Percentiles rank a stretch among this genome's conserved stretches.
Conservation (phyloP, 2,329 filamentous ascomycete species). For the Plenodomus lindquistii region DNA sequence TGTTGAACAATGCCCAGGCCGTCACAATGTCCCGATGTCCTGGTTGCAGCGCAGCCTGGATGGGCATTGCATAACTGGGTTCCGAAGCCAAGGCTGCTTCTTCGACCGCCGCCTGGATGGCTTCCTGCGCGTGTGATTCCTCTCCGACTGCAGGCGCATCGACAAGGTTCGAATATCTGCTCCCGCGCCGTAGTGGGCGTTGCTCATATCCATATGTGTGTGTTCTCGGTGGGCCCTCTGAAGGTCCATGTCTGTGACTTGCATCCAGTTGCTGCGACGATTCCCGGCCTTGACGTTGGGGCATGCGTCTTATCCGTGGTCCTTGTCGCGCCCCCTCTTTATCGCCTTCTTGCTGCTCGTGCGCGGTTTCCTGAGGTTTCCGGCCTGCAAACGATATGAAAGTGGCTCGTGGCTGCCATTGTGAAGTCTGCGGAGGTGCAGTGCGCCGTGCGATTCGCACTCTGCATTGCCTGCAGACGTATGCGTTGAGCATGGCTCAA, state of each 20-base stretch:
- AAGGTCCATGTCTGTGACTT: no score
- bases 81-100: neutral
- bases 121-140: neutral
- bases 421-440: slow-evolving; percentile 12
- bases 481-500: slow-evolving; percentile 34
- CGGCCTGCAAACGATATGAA: slow-evolving; percentile 32
- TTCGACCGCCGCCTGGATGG: slow-evolving; percentile 5
- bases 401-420: slow-evolving; percentile 39
- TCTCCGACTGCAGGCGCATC: neutral
- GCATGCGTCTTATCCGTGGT: no score
- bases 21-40: slow-evolving; percentile 6
- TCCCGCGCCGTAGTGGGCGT: neutral
- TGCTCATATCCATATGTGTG: neutral
- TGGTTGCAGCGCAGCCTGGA: neutral
- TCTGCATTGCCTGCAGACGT: slow-evolving; percentile 41
- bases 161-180: neutral
- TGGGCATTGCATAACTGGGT: neutral
- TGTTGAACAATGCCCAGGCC: slow-evolving; percentile 36
- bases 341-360: neutral
- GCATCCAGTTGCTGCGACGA: no score
- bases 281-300: no score
- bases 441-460: slow-evolving; percentile 22
- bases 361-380: neutral
- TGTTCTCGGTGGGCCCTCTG: slow-evolving; percentile 2
- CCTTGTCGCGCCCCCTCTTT: no score